These are phyloP conservation scores for Cryptococcus amylolentus DNA, from an alignment of 1,284 basidiomycete species.

Conservation along the genomic window DNA sequence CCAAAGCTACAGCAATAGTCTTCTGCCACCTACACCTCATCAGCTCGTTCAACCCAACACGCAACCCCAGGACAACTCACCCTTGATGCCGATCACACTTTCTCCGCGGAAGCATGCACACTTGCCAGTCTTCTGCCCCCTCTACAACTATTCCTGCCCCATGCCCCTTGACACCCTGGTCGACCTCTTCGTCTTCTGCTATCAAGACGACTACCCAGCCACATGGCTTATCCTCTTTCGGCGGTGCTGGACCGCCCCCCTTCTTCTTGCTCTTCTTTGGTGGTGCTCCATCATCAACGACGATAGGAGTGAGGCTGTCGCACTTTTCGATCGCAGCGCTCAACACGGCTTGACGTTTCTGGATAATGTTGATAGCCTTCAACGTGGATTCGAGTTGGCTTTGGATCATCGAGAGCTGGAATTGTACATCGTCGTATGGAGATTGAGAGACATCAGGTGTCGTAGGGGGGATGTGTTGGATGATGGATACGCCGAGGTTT, in stretches of 20 bases:
- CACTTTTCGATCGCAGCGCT: slow-evolving; percentile 18
- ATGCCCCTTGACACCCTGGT: slow-evolving; percentile 13
- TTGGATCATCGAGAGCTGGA: slow-evolving; percentile 9
- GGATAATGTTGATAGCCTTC: slow-evolving; percentile 19
- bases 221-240: slow-evolving; percentile 34
- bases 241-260: slow-evolving; percentile 9
- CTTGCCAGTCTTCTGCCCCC: slow-evolving; percentile 4
- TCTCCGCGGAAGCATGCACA: slow-evolving; percentile 24
- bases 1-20: slow-evolving; percentile 27
- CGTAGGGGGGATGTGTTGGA: slow-evolving; percentile 11
- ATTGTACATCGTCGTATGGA: background rate
- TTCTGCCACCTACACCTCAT: slow-evolving; percentile 32
- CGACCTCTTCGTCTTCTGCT: slow-evolving; percentile 30
- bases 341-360: slow-evolving; percentile 30
- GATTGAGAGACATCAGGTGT: background rate
- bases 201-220: slow-evolving; percentile 34
- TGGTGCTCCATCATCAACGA: slow-evolving; percentile 1
- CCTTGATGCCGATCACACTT: slow-evolving; percentile 43
- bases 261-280: slow-evolving; percentile 24
- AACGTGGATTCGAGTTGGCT: slow-evolving; percentile 16
- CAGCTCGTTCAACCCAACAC: no score
- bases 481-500: slow-evolving; percentile 13
- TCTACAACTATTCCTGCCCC: slow-evolving; percentile 4
- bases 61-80: background rate
- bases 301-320: slow-evolving; percentile 13